phyloP scores from a whole-genome alignment of 1,284 basidiomycete genomes.

The Ceraceosorus bombacis region DNA sequence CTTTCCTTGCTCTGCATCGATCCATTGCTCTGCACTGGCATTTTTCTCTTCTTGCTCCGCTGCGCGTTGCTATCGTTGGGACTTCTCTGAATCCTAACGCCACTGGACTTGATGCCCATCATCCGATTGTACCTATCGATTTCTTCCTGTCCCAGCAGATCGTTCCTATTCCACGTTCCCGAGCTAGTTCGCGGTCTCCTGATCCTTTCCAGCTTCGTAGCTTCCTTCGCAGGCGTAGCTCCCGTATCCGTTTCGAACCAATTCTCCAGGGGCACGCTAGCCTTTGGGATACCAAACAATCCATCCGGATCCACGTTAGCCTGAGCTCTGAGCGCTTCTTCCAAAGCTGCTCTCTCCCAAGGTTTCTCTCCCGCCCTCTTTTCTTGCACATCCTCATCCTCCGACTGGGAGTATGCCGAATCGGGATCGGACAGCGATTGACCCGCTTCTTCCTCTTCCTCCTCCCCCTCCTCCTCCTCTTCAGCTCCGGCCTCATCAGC shows the following conservation, averaged over 20 bases:
- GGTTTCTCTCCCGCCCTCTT: slow-evolving; percentile 35
- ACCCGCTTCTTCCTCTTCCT: too few species aligned
- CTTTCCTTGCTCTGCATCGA: too few species aligned
- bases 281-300: slow-evolving; percentile 43
- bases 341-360: slow-evolving; percentile 40
- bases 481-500: too few species aligned
- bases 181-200: slow-evolving; percentile 33
- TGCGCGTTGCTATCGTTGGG: too few species aligned
- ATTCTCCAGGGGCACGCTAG: slow-evolving; percentile 33
- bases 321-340: slow-evolving; percentile 34
- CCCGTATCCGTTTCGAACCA: not conserved
- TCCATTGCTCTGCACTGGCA: too few species aligned
- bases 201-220: slow-evolving; percentile 20
- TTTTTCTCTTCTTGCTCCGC: too few species aligned
- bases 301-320: slow-evolving; percentile 37
- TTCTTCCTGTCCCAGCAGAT: slow-evolving; percentile 42
- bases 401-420: slow-evolving; percentile 44
- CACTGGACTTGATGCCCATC: slow-evolving; percentile 28
- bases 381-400: slow-evolving; percentile 39
- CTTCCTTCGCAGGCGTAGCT: slow-evolving; percentile 17
- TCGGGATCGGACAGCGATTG: slow-evolving; percentile 29
- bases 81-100: not conserved
- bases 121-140: slow-evolving; percentile 45
- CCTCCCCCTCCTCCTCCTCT: too few species aligned
- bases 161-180: slow-evolving; percentile 40